Evolutionary conservation across 345 rosid genomes (phyloP).

Genomic region (Pseudoturritis turrita): DNA sequence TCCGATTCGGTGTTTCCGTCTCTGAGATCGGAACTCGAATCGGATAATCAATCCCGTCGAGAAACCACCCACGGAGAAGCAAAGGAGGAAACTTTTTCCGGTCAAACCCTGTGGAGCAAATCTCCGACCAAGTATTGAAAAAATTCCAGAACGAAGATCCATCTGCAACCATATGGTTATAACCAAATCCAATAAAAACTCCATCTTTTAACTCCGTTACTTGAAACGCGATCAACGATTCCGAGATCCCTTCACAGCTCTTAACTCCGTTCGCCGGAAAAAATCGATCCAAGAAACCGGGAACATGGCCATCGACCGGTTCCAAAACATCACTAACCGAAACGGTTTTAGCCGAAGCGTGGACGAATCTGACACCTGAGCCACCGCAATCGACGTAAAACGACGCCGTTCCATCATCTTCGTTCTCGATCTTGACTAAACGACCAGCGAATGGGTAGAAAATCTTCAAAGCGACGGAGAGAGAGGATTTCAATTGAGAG

Average conservation of each 20-base stretch:
- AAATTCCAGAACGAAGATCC: conserved; percentile 40
- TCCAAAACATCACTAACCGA: conserved; percentile 26
- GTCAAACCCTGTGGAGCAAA: conserved; percentile 21
- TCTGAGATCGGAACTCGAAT: conserved; percentile 29
- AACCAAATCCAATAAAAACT: conserved; percentile 25
- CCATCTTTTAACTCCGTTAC: conserved; percentile 37
- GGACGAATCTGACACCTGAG: conserved; percentile 35
- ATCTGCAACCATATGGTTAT: conserved; percentile 32
- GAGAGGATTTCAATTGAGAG: conserved; percentile 21
- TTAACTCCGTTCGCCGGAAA: conserved; percentile 28
- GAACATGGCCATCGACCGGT: conserved; percentile 7
- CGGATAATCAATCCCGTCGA: neutral
- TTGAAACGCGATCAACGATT: conserved; percentile 32
- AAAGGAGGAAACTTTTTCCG: neutral
- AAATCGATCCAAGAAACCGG: conserved; percentile 7
- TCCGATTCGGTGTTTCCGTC: neutral
- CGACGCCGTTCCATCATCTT: conserved; percentile 23
- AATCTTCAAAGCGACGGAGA: conserved; percentile 25
- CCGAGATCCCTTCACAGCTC: conserved; percentile 15
- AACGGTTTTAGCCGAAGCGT: conserved; percentile 30
- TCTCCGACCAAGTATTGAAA: conserved; percentile 40
- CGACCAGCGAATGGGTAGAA: conserved; percentile 38
- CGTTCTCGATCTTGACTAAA: conserved; percentile 8
- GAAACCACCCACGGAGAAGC: conserved; percentile 28
- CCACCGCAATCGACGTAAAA: conserved; percentile 30